Evolutionary conservation across 2,329 filamentous ascomycete species (phyloP).

Genomic region (Xylariaceae sp.): DNA sequence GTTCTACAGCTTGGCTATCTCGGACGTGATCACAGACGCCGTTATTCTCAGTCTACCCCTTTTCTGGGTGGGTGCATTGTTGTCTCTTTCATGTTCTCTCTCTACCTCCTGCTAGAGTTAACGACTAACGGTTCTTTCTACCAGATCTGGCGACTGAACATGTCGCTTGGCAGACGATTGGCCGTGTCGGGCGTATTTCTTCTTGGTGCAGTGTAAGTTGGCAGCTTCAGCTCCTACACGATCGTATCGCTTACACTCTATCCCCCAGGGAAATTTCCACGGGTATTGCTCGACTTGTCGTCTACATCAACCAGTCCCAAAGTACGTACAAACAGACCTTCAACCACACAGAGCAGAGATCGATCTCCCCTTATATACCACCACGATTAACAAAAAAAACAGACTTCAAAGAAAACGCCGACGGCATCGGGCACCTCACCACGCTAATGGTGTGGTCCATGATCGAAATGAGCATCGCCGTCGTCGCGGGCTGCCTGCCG

Average conservation of each 20-base stretch:
- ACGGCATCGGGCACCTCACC: conserved; percentile 16
- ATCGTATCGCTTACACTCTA: neutral
- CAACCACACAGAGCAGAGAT: no score
- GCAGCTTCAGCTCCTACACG: neutral
- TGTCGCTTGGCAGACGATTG: conserved; percentile 4
- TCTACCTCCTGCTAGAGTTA: no score
- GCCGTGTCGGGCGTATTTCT: conserved; percentile 15
- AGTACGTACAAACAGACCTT: no score
- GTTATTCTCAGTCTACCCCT: conserved; percentile 9
- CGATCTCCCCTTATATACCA: neutral
- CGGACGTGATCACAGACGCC: conserved; percentile 16
- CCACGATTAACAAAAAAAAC: neutral
- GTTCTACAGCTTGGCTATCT: conserved; percentile 8
- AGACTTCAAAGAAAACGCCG: conserved; percentile 4
- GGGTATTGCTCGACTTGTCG: conserved; percentile 8
- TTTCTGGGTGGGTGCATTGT: conserved; percentile 13
- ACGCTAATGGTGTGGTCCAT: conserved; percentile 17
- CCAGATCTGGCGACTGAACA: conserved; percentile 9
- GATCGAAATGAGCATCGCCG: conserved; percentile 17
- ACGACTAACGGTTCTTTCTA: no score
- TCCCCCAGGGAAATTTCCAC: conserved; percentile 8
- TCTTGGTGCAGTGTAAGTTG: conserved; percentile 14
- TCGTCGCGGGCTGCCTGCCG: conserved; percentile 16
- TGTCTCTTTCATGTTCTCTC: no score
- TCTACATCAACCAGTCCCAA: conserved; percentile 8